Percentiles rank a stretch among this genome's conserved stretches.
These are phyloP conservation scores for Volvox carteri DNA, from an alignment of 163 green algal species.

Conservation along the genomic window DNA sequence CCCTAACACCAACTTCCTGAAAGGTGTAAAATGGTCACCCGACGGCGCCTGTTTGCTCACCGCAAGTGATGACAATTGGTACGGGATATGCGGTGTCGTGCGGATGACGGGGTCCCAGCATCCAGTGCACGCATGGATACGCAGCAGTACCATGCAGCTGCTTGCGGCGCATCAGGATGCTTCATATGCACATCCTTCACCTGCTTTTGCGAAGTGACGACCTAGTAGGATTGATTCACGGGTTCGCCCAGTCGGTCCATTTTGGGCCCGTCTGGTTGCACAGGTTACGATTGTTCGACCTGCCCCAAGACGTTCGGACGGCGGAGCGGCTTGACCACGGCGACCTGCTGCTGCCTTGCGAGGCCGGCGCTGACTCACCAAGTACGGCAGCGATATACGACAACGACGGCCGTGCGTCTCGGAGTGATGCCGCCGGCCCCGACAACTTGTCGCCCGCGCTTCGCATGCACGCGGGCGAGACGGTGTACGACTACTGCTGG, in stretches of 20 bases:
- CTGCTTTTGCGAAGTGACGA: no score
- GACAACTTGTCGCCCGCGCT: conserved; percentile 64
- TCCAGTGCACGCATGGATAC: no score
- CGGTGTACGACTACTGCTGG: conserved; percentile 91
- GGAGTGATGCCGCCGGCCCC: no score
- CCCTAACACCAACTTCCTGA: conserved; percentile 87
- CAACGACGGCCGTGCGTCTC: no score
- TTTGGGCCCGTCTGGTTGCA: not conserved
- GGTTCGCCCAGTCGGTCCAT: no score
- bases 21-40: conserved; percentile 87
- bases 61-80: conserved; percentile 86
- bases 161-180: no score
- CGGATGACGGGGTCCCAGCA: no score
- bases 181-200: no score
- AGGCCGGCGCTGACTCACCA: not conserved
- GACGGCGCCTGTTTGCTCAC: conserved; percentile 87
- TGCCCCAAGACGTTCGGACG: conserved; percentile 69
- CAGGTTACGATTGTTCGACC: conserved; percentile 84
- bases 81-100: not conserved
- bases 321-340: conserved; percentile 32
- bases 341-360: not conserved
- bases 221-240: no score
- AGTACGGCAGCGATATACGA: not conserved
- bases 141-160: no score
- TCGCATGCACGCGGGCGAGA: conserved; percentile 78